phyloP scores from a whole-genome alignment of 495 filamentous ascomycete species.

The Penicillium canariense region DNA sequence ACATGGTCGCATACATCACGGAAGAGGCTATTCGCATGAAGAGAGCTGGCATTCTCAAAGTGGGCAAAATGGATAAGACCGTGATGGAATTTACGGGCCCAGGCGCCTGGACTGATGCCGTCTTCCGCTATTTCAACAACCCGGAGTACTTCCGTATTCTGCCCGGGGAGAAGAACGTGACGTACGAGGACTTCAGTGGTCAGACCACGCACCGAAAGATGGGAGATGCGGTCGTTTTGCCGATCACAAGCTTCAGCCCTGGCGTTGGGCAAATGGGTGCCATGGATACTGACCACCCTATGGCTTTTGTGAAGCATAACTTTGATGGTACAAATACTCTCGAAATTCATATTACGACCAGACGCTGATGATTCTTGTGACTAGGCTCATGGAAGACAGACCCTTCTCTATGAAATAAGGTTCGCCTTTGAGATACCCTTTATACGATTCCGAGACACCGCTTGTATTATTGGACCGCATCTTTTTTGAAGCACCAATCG shows the following conservation, averaged over 20 bases:
- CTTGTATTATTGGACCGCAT: not conserved
- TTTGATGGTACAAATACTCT: conserved; percentile 73
- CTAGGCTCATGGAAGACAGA: conserved; percentile 41
- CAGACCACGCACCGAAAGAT: conserved; percentile 81
- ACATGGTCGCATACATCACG: conserved; percentile 84
- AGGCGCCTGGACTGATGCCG: conserved; percentile 87
- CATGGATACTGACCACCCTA: conserved; percentile 84
- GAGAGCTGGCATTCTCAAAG: conserved; percentile 60
- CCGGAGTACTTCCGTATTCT: conserved; percentile 83
- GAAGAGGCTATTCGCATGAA: conserved; percentile 76
- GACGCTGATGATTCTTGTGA: conserved; percentile 9
- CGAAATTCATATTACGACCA: not conserved
- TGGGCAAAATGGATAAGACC: conserved; percentile 65
- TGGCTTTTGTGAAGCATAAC: conserved; percentile 97
- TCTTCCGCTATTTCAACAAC: conserved; percentile 94
- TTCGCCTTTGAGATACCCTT: not conserved
- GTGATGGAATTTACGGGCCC: conserved; percentile 98
- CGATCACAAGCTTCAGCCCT: conserved; percentile 96
- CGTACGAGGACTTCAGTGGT: conserved; percentile 84
- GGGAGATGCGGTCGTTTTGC: conserved; percentile 88
- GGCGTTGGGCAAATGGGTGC: conserved; percentile 93
- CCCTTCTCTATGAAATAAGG: conserved; percentile 28
- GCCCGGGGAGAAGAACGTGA: conserved; percentile 65
- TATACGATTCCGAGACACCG: not conserved
- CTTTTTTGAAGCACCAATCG: too few relatives aligned